A percentile compares a stretch with the other conserved stretches of the same genome.
These are phyloP conservation scores for Chlorella vulgaris DNA, from an alignment of 139 green algal genomes.

Conservation along the genomic window DNA sequence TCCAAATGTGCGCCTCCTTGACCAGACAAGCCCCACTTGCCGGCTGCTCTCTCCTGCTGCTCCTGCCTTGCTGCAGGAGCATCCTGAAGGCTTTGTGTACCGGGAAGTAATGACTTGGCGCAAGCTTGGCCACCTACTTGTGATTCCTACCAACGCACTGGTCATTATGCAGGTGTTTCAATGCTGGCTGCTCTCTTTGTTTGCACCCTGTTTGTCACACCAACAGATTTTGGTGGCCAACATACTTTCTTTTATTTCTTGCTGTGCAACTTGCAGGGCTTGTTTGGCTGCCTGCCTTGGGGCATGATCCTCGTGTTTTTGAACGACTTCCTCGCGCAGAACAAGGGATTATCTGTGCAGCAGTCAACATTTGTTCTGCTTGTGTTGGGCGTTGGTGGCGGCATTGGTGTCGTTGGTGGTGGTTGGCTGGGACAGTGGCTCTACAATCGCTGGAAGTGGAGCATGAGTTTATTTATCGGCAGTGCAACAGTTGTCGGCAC, in stretches of 20 bases:
- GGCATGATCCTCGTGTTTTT: slow-evolving; percentile 81
- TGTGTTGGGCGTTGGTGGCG: slow-evolving; percentile 73
- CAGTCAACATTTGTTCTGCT: slow-evolving; percentile 63
- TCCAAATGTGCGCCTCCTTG: neutral
- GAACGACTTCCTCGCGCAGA: slow-evolving; percentile 79
- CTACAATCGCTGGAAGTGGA: slow-evolving; percentile 67
- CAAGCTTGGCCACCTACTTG: slow-evolving; percentile 61
- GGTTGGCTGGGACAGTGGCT: slow-evolving; percentile 73
- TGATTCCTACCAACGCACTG: slow-evolving; percentile 69
- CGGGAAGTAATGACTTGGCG: slow-evolving; percentile 62
- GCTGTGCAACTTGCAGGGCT: slow-evolving; percentile 52
- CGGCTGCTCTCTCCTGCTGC: neutral
- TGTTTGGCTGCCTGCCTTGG: slow-evolving; percentile 81
- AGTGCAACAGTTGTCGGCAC: slow-evolving; percentile 56
- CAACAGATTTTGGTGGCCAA: too few relatives aligned
- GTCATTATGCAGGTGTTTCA: slow-evolving; percentile 65
- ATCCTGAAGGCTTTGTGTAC: slow-evolving; percentile 51
- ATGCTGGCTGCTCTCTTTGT: neutral
- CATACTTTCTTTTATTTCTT: neutral
- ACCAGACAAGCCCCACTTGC: neutral
- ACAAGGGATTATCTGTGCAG: slow-evolving; percentile 53
- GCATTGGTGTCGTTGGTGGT: slow-evolving; percentile 70
- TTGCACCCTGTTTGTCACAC: too few relatives aligned
- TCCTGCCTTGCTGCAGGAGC: neutral
- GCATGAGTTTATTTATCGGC: slow-evolving; percentile 62